These are phyloP conservation scores for Leptomonas pyrrhocoris DNA, from an alignment of 208 protist species.

Conservation along the genomic window DNA sequence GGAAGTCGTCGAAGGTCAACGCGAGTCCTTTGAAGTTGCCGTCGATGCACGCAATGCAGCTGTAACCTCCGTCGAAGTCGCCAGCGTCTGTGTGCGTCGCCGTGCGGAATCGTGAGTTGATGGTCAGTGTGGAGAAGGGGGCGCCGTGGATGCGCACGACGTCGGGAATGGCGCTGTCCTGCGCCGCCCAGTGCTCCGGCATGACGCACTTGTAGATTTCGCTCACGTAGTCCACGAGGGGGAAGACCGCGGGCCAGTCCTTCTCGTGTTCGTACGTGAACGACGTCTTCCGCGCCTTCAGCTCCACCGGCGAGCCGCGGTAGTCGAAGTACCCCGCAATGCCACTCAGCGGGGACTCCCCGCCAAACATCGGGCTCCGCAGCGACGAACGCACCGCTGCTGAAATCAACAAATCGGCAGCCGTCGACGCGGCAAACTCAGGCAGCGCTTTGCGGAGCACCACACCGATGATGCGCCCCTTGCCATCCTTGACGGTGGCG, in stretches of 20 bases:
- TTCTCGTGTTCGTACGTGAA: slow-evolving; percentile 81
- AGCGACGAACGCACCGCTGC: slow-evolving; percentile 73
- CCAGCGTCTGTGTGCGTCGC: slow-evolving; percentile 89
- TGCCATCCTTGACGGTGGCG: slow-evolving; percentile 65
- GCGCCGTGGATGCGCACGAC: slow-evolving; percentile 86
- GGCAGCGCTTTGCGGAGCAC: slow-evolving; percentile 75
- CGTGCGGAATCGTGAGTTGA: slow-evolving; percentile 91
- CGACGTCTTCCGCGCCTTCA: slow-evolving; percentile 87
- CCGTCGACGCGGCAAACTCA: slow-evolving; percentile 55
- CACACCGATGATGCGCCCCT: slow-evolving; percentile 68
- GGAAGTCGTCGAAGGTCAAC: slow-evolving; percentile 80
- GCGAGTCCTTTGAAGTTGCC: slow-evolving; percentile 80
- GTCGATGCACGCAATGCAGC: slow-evolving; percentile 82
- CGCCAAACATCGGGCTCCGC: slow-evolving; percentile 79
- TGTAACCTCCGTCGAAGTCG: slow-evolving; percentile 92
- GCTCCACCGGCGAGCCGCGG: slow-evolving; percentile 79
- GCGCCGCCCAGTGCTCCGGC: slow-evolving; percentile 70
- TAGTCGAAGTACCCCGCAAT: slow-evolving; percentile 94
- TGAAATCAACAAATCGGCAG: slow-evolving; percentile 68
- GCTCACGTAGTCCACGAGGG: slow-evolving; percentile 89
- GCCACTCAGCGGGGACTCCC: slow-evolving; percentile 80
- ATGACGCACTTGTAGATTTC: slow-evolving; percentile 72
- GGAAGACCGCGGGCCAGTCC: slow-evolving; percentile 80
- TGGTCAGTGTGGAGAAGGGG: slow-evolving; percentile 90
- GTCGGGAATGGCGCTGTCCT: slow-evolving; percentile 86